Evolutionary conservation across 768 basidiomycete species (phyloP).

Genomic region (Cystofilobasidium ferigula): DNA sequence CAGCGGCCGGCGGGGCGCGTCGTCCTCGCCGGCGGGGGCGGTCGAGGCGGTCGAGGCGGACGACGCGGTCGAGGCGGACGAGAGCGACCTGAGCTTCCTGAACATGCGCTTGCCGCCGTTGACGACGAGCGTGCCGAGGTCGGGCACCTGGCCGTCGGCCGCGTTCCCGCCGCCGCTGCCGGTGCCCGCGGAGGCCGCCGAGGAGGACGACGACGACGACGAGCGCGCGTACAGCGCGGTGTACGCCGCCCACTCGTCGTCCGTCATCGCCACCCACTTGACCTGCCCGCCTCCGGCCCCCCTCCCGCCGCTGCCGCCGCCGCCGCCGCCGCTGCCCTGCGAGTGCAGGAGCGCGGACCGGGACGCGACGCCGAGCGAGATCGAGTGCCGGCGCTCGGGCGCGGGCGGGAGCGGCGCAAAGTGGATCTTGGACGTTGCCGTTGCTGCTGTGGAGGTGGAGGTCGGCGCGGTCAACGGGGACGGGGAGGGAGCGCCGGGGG

Average conservation of each 20-base stretch:
- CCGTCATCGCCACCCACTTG: constrained; percentile 16
- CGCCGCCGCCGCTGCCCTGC: neutral
- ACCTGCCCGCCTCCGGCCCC: neutral
- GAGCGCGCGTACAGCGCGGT: neutral
- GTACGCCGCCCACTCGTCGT: constrained; percentile 18
- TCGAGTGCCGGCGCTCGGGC: constrained; percentile 4
- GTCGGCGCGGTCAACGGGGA: neutral
- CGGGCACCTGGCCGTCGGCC: neutral
- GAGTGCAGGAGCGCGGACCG: neutral
- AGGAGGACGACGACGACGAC: neutral
- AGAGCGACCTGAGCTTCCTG: neutral
- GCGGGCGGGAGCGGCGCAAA: neutral
- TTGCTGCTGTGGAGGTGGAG: neutral
- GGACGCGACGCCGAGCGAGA: constrained; percentile 1
- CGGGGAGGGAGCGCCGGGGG: neutral
- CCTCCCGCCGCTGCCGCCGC: neutral
- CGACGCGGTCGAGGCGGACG: neutral
- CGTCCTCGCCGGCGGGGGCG: neutral
- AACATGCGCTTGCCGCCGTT: neutral
- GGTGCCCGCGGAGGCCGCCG: neutral
- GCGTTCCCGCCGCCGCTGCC: neutral
- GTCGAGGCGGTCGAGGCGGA: neutral
- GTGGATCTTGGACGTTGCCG: neutral
- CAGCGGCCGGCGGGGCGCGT: neutral
- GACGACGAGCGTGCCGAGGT: neutral